Conservation (phyloP, 2,329 filamentous ascomycete genomes). For the Fusarium sp. region DNA sequence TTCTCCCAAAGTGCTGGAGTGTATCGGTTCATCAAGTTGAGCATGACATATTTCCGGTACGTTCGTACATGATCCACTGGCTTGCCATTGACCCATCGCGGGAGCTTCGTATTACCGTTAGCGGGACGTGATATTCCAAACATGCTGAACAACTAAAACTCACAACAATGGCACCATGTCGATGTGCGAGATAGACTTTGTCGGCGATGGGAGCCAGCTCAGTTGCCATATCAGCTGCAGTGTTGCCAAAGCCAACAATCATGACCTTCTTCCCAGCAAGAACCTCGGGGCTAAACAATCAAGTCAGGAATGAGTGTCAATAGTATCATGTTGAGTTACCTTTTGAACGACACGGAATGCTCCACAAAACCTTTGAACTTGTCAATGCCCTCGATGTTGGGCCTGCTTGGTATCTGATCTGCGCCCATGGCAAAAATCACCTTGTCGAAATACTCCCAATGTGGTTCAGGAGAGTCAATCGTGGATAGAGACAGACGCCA, state of each 20-base stretch:
- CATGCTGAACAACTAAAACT: background rate
- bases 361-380: conserved; percentile 13
- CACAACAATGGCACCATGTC: conserved; percentile 13
- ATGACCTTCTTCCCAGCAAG: conserved; percentile 7
- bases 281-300: background rate
- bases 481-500: conserved; percentile 13
- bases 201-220: conserved; percentile 8
- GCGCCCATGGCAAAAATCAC: conserved; percentile 21
- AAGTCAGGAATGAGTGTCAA: background rate
- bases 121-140: background rate
- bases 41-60: conserved; percentile 19
- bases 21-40: conserved; percentile 15
- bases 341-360: conserved; percentile 22
- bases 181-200: conserved; percentile 12
- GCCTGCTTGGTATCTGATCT: conserved; percentile 9
- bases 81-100: conserved; percentile 16
- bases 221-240: conserved; percentile 11
- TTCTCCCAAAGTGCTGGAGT: conserved; percentile 12
- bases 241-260: conserved; percentile 17
- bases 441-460: conserved; percentile 15
- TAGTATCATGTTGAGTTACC: background rate
- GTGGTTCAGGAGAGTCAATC: background rate
- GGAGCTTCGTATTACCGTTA: background rate
- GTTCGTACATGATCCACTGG: conserved; percentile 16
- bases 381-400: conserved; percentile 10